Percentiles rank a stretch among this genome's conserved stretches.
These are phyloP conservation scores for Annulohypoxylon moriforme DNA, from an alignment of 495 filamentous ascomycete species.

Conservation along the genomic window DNA sequence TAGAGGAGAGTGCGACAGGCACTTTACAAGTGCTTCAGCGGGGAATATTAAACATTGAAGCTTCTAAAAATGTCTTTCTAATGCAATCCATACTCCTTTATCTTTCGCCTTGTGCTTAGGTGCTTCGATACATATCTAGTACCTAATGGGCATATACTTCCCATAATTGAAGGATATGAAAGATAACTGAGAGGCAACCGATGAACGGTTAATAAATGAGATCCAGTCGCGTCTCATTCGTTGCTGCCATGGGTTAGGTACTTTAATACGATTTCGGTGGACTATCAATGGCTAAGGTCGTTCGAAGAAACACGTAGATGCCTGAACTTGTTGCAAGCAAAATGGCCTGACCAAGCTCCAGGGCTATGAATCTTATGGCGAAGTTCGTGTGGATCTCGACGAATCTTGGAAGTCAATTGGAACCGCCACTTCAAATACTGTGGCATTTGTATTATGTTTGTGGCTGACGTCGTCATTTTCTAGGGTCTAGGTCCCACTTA, in stretches of 20 bases:
- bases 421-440: not conserved
- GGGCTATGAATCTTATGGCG: not conserved
- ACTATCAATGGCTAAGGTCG: no score
- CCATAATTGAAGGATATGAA: not conserved
- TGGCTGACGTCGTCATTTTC: slow-evolving; percentile 9
- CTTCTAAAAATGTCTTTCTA: not conserved
- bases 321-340: not conserved
- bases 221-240: slow-evolving; percentile 15
- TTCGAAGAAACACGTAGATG: not conserved
- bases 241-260: not conserved
- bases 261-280: no score
- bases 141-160: no score
- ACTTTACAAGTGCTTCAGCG: not conserved
- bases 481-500: not conserved
- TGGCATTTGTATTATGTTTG: not conserved
- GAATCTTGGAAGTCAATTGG: not conserved
- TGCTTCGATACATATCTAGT: not conserved
- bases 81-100: no score
- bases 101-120: no score
- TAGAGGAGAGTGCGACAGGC: not conserved
- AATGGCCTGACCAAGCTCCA: not conserved
- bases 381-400: not conserved
- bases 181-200: slow-evolving; percentile 15
- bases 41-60: not conserved
- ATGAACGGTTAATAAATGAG: not conserved